Percentiles rank a stretch among this genome's conserved stretches.
Conservation (phyloP, 805 yeast species). For the Sugiyamaella mastotermitis region DNA sequence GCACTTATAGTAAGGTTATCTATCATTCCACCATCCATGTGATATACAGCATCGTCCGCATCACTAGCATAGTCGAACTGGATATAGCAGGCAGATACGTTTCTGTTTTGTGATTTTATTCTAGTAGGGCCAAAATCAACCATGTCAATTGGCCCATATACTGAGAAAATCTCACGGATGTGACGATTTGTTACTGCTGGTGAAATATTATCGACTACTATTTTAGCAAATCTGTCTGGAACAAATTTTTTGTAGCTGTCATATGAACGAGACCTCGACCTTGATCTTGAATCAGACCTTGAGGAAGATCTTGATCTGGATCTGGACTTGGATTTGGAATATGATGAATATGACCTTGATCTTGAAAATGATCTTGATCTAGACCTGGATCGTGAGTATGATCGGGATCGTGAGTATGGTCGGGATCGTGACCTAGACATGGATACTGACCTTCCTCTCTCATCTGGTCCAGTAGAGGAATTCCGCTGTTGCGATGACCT, state of each 20-base stretch:
- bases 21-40: slow-evolving; percentile 18
- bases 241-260: not conserved
- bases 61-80: slow-evolving; percentile 10
- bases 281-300: slow-evolving; percentile 6
- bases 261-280: slow-evolving; percentile 5
- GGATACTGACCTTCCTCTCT: too few relatives aligned
- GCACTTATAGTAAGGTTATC: slow-evolving; percentile 11
- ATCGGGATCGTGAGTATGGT: not conserved
- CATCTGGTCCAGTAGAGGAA: too few relatives aligned
- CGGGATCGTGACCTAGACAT: too few relatives aligned
- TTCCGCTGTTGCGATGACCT: too few relatives aligned
- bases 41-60: slow-evolving; percentile 10
- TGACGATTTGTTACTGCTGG: slow-evolving; percentile 6
- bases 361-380: slow-evolving; percentile 9
- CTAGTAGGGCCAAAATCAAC: slow-evolving; percentile 5
- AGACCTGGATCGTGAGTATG: not conserved
- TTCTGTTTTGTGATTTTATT: not conserved
- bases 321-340: slow-evolving; percentile 5
- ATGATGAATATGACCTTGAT: slow-evolving; percentile 8
- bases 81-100: slow-evolving; percentile 7
- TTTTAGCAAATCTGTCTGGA: slow-evolving; percentile 1
- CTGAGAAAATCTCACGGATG: slow-evolving; percentile 17
- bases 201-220: slow-evolving; percentile 7
- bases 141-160: slow-evolving; percentile 13
- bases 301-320: slow-evolving; percentile 5